Conservation (phyloP, 768 basidiomycete species). For the Panaeolus cyanescens region DNA sequence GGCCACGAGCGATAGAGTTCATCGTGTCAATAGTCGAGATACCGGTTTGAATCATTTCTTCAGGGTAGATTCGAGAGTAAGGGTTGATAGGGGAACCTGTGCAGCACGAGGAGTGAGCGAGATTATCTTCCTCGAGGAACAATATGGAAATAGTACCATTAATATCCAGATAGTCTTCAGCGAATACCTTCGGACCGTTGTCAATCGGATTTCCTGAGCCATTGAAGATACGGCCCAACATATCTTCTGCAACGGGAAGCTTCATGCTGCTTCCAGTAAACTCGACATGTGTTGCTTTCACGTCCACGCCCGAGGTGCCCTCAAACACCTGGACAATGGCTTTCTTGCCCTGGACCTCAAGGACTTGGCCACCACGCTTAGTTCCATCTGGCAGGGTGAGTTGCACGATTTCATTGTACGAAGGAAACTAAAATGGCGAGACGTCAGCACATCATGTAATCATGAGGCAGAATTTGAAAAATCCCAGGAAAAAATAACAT, state of each 20-base stretch:
- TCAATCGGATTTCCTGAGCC: slow-evolving; percentile 98
- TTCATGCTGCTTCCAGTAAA: slow-evolving; percentile 99
- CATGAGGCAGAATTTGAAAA: slow-evolving; percentile 15
- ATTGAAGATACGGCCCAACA: slow-evolving; percentile 99
- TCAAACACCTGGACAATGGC: slow-evolving; percentile 99
- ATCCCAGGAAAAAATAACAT: slow-evolving; percentile 12
- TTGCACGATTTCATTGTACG: slow-evolving; percentile 98
- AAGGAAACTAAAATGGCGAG: slow-evolving; percentile 89
- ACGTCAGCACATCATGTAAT: slow-evolving; percentile 9
- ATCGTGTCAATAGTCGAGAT: slow-evolving; percentile 98
- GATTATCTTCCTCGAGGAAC: slow-evolving; percentile 4
- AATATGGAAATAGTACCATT: slow-evolving; percentile 62
- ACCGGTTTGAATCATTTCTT: slow-evolving; percentile 99
- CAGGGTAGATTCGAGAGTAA: slow-evolving; percentile 97
- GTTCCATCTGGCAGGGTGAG: slow-evolving; percentile 94
- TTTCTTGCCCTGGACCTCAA: slow-evolving; percentile 98
- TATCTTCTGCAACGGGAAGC: slow-evolving; percentile 97
- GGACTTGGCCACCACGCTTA: slow-evolving; percentile 94
- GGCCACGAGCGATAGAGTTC: slow-evolving; percentile 99
- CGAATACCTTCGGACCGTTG: slow-evolving; percentile 98
- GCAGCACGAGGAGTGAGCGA: slow-evolving; percentile 5
- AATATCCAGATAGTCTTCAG: slow-evolving; percentile 99
- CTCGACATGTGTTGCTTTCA: slow-evolving; percentile 95
- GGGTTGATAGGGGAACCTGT: slow-evolving; percentile 97
- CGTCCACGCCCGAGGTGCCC: slow-evolving; percentile 96